Percentiles rank a stretch among this genome's conserved stretches.
These are phyloP conservation scores for Cryomyces antarcticus DNA, from an alignment of 495 filamentous ascomycete species.

Conservation along the genomic window DNA sequence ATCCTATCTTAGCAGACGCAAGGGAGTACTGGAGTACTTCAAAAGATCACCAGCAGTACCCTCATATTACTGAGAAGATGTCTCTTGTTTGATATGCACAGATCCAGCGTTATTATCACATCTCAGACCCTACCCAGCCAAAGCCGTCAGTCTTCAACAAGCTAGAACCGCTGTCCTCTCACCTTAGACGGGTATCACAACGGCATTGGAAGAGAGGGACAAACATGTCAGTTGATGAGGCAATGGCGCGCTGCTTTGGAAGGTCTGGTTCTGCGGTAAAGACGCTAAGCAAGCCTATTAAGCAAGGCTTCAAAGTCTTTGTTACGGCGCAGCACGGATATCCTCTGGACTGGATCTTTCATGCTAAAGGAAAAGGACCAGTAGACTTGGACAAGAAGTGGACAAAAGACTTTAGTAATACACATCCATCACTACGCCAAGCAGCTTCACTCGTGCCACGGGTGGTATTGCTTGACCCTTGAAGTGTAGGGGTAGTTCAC, in stretches of 20 bases:
- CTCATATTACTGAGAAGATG: not conserved
- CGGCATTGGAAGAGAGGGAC: not conserved
- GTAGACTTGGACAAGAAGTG: too few relatives aligned
- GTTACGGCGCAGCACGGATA: not conserved
- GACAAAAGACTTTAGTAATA: too few relatives aligned
- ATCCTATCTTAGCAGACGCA: not conserved
- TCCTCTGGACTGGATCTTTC: not conserved
- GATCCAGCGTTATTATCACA: not conserved
- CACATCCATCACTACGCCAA: too few relatives aligned
- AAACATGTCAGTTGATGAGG: slow-evolving; percentile 1
- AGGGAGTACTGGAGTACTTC: not conserved
- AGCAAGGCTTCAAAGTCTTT: slow-evolving; percentile 1
- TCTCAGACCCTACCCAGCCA: not conserved
- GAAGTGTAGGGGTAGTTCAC: too few relatives aligned
- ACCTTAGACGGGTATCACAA: not conserved
- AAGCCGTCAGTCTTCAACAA: not conserved
- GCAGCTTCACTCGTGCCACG: too few relatives aligned
- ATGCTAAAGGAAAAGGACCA: not conserved
- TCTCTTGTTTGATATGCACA: not conserved
- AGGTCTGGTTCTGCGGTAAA: not conserved
- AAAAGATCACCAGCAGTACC: not conserved
- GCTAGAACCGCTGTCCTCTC: not conserved
- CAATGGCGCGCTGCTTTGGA: not conserved
- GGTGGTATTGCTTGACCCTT: too few relatives aligned
- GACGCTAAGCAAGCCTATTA: not conserved